phyloP scores from a whole-genome alignment of 140 eudicot genomes.

The Erigeron philadelphicus region DNA sequence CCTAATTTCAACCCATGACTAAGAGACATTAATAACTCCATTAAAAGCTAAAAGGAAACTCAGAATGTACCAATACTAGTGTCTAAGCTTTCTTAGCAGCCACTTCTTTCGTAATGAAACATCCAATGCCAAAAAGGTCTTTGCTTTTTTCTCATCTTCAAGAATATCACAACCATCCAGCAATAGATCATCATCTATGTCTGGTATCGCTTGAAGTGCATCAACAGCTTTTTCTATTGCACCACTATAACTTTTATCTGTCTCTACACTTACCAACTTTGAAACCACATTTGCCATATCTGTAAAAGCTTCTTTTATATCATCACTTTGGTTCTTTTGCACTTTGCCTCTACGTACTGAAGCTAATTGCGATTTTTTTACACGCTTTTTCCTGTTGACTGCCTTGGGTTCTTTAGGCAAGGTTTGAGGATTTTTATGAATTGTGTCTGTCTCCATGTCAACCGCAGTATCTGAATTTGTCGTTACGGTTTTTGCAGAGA shows the following conservation, averaged over 20 bases:
- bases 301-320: slow-evolving; percentile 34
- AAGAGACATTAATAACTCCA: neutral
- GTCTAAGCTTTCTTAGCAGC: slow-evolving; percentile 56
- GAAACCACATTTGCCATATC: slow-evolving; percentile 36
- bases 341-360: slow-evolving; percentile 29
- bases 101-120: slow-evolving; percentile 49
- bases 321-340: slow-evolving; percentile 33
- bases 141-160: slow-evolving; percentile 57
- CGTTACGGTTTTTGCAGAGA: slow-evolving; percentile 16
- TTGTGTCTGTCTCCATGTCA: slow-evolving; percentile 11
- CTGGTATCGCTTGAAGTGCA: slow-evolving; percentile 57
- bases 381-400: slow-evolving; percentile 33
- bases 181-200: slow-evolving; percentile 52
- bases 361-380: slow-evolving; percentile 15
- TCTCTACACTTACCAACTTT: slow-evolving; percentile 31
- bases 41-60: neutral
- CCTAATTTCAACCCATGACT: slow-evolving; percentile 9
- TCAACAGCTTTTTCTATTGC: slow-evolving; percentile 45
- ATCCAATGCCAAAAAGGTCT: slow-evolving; percentile 58
- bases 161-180: slow-evolving; percentile 54
- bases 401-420: slow-evolving; percentile 23
- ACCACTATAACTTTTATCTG: slow-evolving; percentile 19
- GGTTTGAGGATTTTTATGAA: slow-evolving; percentile 14
- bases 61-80: slow-evolving; percentile 21
- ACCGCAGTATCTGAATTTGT: slow-evolving; percentile 8